Conservation (phyloP, 2,329 filamentous ascomycete genomes). For the Amylocarpus encephaloides region DNA sequence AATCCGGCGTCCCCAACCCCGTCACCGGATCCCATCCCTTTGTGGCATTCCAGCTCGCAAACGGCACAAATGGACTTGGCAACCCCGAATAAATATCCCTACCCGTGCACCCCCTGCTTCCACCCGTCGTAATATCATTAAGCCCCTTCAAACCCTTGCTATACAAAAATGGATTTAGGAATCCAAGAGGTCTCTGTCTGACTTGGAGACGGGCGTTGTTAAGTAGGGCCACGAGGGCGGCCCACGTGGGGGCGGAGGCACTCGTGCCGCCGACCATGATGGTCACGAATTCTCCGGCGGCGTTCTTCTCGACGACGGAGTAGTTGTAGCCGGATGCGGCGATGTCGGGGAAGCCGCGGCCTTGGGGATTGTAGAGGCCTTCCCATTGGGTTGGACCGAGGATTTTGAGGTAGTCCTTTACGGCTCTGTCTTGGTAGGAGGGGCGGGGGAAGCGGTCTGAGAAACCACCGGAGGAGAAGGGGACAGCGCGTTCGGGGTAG, state of each 20-base stretch:
- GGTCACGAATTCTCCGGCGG: not conserved
- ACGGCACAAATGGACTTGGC: slow-evolving; percentile 25
- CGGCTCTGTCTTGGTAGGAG: slow-evolving; percentile 40
- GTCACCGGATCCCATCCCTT: slow-evolving; percentile 42
- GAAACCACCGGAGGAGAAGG: slow-evolving; percentile 44
- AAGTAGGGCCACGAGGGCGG: slow-evolving; percentile 52
- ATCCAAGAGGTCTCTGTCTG: slow-evolving; percentile 43
- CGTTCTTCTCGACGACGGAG: slow-evolving; percentile 11
- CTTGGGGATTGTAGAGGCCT: slow-evolving; percentile 40
- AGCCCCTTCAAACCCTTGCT: slow-evolving; percentile 40
- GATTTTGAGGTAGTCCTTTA: slow-evolving; percentile 39
- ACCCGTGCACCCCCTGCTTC: slow-evolving; percentile 33
- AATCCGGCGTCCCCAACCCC: slow-evolving; percentile 42
- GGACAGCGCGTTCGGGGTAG: slow-evolving; percentile 38
- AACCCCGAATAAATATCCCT: slow-evolving; percentile 18
- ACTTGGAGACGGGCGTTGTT: slow-evolving; percentile 52
- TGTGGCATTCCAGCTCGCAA: slow-evolving; percentile 36
- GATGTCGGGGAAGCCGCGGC: slow-evolving; percentile 49
- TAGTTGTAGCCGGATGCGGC: slow-evolving; percentile 53
- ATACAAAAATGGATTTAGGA: slow-evolving; percentile 57
- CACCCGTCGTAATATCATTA: slow-evolving; percentile 39
- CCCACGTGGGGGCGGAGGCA: slow-evolving; percentile 53
- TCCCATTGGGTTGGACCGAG: slow-evolving; percentile 37
- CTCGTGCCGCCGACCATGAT: slow-evolving; percentile 20
- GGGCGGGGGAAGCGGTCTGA: slow-evolving; percentile 44